These are phyloP conservation scores for Tephrocybe sp. DNA, from an alignment of 768 basidiomycete genomes.

Conservation along the genomic window DNA sequence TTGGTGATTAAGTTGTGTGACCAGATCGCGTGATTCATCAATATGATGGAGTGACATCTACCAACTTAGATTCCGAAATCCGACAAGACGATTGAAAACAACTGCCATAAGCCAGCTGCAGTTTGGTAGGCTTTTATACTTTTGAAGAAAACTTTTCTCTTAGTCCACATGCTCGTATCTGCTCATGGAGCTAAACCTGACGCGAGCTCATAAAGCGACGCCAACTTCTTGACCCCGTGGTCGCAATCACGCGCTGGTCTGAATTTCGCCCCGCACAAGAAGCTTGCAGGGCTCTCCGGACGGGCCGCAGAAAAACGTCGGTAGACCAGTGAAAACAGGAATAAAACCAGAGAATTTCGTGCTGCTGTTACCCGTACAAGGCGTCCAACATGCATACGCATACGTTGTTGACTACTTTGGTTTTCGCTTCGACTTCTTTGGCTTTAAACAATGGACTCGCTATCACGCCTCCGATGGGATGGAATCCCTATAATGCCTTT, in stretches of 20 bases:
- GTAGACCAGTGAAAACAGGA: not conserved
- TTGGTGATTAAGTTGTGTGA: slow-evolving; percentile 9
- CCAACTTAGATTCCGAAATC: too few relatives aligned
- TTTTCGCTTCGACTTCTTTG: slow-evolving; percentile 11
- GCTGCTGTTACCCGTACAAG: not conserved
- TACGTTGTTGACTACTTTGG: slow-evolving; percentile 12
- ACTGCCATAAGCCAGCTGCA: too few relatives aligned
- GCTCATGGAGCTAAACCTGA: not conserved
- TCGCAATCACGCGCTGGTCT: slow-evolving; percentile 5
- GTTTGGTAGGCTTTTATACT: too few relatives aligned
- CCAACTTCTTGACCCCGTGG: not conserved
- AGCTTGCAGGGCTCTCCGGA: not conserved
- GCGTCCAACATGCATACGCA: slow-evolving; percentile 7
- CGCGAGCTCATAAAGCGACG: not conserved
- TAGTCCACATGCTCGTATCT: not conserved
- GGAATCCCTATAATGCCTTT: slow-evolving; percentile 49
- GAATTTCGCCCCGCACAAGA: not conserved
- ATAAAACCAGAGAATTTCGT: not conserved
- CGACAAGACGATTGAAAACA: too few relatives aligned
- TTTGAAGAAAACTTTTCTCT: too few relatives aligned
- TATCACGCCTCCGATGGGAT: slow-evolving; percentile 43
- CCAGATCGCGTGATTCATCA: slow-evolving; percentile 16
- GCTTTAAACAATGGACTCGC: slow-evolving; percentile 40
- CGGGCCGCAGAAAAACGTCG: slow-evolving; percentile 9
- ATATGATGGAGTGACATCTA: too few relatives aligned